Conservation (phyloP, 768 basidiomycete species). For the Calocybe gangraenosa region DNA sequence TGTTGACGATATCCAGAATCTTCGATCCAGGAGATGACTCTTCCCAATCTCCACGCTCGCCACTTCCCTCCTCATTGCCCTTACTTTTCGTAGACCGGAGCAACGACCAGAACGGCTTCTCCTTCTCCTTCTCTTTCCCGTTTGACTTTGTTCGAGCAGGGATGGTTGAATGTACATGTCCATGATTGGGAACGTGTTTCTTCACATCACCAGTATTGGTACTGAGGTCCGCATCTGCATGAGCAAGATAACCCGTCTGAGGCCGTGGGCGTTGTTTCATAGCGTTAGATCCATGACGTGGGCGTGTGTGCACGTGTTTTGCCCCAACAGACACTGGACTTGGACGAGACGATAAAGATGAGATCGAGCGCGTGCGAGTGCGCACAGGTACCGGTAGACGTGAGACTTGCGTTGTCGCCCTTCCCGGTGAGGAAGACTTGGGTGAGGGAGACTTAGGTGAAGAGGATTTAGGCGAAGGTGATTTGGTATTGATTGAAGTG, state of each 20-base stretch:
- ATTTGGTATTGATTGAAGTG: conserved; percentile 15
- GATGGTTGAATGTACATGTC: conserved; percentile 4
- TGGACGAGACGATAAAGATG: conserved; percentile 15
- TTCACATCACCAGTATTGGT: conserved; percentile 15
- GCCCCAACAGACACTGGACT: neutral
- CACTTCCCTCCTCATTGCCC: neutral
- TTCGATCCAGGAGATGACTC: conserved; percentile 6
- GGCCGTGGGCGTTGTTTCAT: conserved; percentile 16
- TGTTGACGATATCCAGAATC: conserved; percentile 14
- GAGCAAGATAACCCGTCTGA: conserved; percentile 22
- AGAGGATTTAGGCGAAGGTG: conserved; percentile 12
- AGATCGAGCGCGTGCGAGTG: conserved; percentile 20
- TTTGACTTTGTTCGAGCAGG: conserved; percentile 3
- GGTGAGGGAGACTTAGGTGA: conserved; percentile 13
- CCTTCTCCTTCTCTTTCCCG: neutral
- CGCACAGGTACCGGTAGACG: conserved; percentile 19
- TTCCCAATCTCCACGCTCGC: neutral
- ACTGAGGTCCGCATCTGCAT: conserved; percentile 22
- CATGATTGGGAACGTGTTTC: neutral
- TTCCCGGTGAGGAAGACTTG: conserved; percentile 14
- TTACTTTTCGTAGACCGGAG: neutral
- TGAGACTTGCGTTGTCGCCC: conserved; percentile 8
- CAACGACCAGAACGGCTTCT: conserved; percentile 1
- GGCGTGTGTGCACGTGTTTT: neutral
- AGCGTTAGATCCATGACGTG: conserved; percentile 10